Base-by-base conservation (phyloP, 2,329 filamentous ascomycete species). In the Coleophoma eucalyptorum region DNA sequence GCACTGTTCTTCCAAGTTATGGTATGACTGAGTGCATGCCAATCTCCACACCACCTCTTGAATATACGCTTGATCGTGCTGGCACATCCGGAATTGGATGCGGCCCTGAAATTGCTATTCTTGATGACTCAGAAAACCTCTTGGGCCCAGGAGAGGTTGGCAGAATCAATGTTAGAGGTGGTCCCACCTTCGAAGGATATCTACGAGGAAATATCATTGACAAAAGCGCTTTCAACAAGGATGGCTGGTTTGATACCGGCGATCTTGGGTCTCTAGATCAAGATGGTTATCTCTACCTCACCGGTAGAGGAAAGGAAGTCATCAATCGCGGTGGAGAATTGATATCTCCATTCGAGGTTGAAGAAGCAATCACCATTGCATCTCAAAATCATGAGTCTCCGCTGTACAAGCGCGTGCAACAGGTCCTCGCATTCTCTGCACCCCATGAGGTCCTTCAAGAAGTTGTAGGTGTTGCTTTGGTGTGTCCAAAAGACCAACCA, bases 241-340 rank as follows among this genome's bases (percentile, higher is more conserved):
- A 92, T 57, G 89, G 89, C 1, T 96, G 84, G 75, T 96, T 95
- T 76, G 90, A 86, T 67, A 96, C 91, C 0, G 91, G 91, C 3
- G 91, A 96, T 61, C 83, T 96, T 37, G 88, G 89, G 6, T 84
- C 87, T 57, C 80, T 88, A 59, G 88, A 95, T 64, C 72, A 78
- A 46, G 77, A 87, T 50, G 87, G 87, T 41, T 89, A 94, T 62
- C 88, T 94, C 62, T 96, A 84, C 73, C 90, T 95, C 64, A 94
- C 90, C 1, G 91, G 96, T 63, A 84, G 91, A 13, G 75, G 89
- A 40, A 90, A 89, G 72, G 80, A 83, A 66, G 61, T 83, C 54
- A 82, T 83, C 63, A 77, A 77, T 58, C 72, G 78, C 11, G 79
- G 78, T 34, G 78, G 79, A 33, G 79, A 82, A 59, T 69, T 81